phyloP scores from a whole-genome alignment of 2,329 filamentous ascomycete genomes.

The Biscogniauxia sp. region DNA sequence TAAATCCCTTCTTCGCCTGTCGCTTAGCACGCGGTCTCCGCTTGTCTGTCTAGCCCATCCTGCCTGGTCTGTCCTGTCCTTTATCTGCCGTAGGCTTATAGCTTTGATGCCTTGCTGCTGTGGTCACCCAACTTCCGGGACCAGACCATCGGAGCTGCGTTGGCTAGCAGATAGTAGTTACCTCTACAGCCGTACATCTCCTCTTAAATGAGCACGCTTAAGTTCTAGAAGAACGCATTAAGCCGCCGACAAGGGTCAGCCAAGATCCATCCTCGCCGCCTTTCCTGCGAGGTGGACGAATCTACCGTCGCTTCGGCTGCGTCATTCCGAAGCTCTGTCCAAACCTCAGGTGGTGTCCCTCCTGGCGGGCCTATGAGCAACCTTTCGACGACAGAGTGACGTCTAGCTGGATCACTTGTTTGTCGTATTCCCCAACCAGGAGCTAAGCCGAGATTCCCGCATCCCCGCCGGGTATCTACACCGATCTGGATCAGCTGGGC shows the following conservation, averaged over 20 bases:
- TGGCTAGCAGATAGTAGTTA: neutral
- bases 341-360: constrained; percentile 11
- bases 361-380: constrained; percentile 11
- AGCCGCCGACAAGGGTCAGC: neutral
- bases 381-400: constrained; percentile 5
- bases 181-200: neutral
- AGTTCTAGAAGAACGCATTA: neutral
- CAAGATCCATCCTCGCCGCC: neutral
- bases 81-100: neutral
- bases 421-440: neutral
- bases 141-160: neutral
- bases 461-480: constrained; percentile 1
- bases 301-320: constrained; percentile 5
- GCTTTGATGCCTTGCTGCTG: neutral
- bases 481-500: constrained; percentile 9
- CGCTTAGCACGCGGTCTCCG: neutral
- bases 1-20: neutral
- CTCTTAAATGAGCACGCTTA: neutral
- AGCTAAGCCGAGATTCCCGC: constrained; percentile 5
- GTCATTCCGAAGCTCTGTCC: constrained; percentile 8
- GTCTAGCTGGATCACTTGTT: constrained; percentile 1
- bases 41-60: neutral
- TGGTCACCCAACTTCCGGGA: neutral
- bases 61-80: neutral
- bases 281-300: neutral